Conservation (phyloP, 108 stramenopile genomes). For the Poteriospumella lacustris region DNA sequence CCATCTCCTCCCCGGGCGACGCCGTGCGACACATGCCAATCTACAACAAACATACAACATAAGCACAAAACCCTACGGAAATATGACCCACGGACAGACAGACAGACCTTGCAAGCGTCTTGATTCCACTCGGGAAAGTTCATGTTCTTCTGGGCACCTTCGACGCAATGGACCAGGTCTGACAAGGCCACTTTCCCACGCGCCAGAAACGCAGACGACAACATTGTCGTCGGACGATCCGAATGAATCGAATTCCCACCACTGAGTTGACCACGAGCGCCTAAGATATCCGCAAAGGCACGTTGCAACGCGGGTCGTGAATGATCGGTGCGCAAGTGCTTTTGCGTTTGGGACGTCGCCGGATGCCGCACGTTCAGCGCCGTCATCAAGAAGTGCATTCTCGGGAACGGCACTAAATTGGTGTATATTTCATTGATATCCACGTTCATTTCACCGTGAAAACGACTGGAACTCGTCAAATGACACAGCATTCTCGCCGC, state of each 20-base stretch:
- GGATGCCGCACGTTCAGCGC: constrained; percentile 34
- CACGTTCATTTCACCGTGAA: constrained; percentile 59
- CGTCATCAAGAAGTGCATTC: constrained; percentile 55
- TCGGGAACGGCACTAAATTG: constrained; percentile 62
- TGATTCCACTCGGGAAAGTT: constrained; percentile 55
- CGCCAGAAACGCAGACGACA: constrained; percentile 54
- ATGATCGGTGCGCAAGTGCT: constrained; percentile 23
- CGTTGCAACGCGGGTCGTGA: neutral
- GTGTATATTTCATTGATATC: constrained; percentile 65
- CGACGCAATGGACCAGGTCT: constrained; percentile 47
- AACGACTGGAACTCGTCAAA: constrained; percentile 54
- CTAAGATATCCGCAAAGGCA: neutral
- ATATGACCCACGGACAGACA: too few relatives aligned
- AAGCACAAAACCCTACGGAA: too few relatives aligned
- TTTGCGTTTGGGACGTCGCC: neutral
- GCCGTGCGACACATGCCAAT: constrained; percentile 47
- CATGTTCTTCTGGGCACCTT: constrained; percentile 34
- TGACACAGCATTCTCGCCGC: constrained; percentile 56
- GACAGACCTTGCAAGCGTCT: constrained; percentile 62
- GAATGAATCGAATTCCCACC: constrained; percentile 38
- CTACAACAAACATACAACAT: neutral
- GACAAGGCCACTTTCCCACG: constrained; percentile 49
- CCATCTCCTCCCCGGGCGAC: constrained; percentile 21
- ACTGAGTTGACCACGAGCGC: constrained; percentile 21
- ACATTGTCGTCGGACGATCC: constrained; percentile 28